phyloP scores from a whole-genome alignment of 192 early-diverging fungal species.

The Coemansia sp. region DNA sequence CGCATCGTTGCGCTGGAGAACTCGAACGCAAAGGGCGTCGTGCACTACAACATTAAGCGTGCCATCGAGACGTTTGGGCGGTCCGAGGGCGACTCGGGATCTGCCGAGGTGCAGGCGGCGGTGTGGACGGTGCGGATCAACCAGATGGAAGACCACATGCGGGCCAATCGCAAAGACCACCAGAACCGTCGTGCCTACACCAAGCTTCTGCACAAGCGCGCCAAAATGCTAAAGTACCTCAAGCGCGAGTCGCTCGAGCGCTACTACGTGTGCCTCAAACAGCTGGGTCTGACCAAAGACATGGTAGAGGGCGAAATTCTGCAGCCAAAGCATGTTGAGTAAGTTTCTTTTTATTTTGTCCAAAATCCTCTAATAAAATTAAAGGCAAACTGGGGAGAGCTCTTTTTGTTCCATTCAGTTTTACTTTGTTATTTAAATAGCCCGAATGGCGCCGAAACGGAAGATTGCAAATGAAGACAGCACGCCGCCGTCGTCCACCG shows the following conservation, averaged over 20 bases:
- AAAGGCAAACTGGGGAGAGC: neutral
- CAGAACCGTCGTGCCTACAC: constrained; percentile 85
- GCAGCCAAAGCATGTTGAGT: constrained; percentile 51
- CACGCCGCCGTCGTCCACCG: constrained; percentile 14
- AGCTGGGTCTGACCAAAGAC: constrained; percentile 67
- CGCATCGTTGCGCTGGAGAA: constrained; percentile 82
- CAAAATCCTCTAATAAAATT: neutral
- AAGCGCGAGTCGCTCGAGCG: constrained; percentile 66
- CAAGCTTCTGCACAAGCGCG: constrained; percentile 76
- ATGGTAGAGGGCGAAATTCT: constrained; percentile 60
- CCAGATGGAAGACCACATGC: constrained; percentile 79
- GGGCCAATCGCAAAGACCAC: constrained; percentile 81
- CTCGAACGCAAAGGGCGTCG: constrained; percentile 71
- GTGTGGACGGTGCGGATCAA: constrained; percentile 88
- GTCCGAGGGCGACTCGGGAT: constrained; percentile 81
- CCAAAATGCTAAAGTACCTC: constrained; percentile 86
- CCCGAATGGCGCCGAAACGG: constrained; percentile 42
- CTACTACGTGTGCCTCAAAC: constrained; percentile 69
- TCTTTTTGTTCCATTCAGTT: constrained; percentile 5
- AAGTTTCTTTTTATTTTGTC: constrained; percentile 5
- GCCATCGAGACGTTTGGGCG: constrained; percentile 79
- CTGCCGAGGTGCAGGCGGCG: constrained; percentile 92
- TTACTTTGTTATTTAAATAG: constrained; percentile 6
- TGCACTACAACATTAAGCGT: constrained; percentile 71
- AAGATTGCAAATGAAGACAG: constrained; percentile 21